These are phyloP conservation scores for Aspergillus quadricinctus DNA, from an alignment of 2,329 filamentous ascomycete genomes.

Conservation along the genomic window DNA sequence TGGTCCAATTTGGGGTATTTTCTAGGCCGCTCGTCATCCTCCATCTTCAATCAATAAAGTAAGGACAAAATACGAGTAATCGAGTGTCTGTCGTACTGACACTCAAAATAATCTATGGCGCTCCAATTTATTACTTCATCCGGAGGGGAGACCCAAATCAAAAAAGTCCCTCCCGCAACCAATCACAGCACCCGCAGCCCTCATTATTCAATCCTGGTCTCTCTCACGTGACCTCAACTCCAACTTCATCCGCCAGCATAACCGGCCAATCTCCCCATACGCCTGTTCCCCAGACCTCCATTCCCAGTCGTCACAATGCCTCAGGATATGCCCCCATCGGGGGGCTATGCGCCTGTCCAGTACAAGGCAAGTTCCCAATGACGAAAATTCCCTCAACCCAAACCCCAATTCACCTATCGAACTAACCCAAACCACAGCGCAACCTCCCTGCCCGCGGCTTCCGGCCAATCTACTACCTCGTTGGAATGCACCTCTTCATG, in stretches of 20 bases:
- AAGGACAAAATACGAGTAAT: neutral
- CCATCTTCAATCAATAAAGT: constrained; percentile 38
- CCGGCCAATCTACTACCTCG: constrained; percentile 72
- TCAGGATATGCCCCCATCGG: constrained; percentile 93
- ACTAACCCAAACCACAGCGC: constrained; percentile 52
- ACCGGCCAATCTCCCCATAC: constrained; percentile 8
- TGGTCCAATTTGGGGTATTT: constrained; percentile 53
- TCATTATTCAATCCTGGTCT: constrained; percentile 23
- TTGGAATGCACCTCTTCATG: constrained; percentile 74
- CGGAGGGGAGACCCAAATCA: constrained; percentile 11
- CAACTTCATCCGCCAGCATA: constrained; percentile 25
- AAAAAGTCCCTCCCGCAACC: constrained; percentile 14
- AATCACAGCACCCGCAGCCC: constrained; percentile 25
- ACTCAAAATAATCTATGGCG: neutral
- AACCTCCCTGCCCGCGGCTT: constrained; percentile 91
- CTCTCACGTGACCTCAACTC: constrained; percentile 25
- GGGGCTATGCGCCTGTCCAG: constrained; percentile 94
- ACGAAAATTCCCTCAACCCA: neutral
- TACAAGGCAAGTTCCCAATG: constrained; percentile 68
- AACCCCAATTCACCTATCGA: constrained; percentile 2
- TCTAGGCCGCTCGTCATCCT: constrained; percentile 50
- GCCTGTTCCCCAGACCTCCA: constrained; percentile 1
- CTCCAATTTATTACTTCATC: constrained; percentile 1
- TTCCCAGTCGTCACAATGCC: constrained; percentile 60
- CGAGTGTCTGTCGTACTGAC: neutral